These are phyloP conservation scores for Aeminium ludgeri DNA, from an alignment of 495 filamentous ascomycete species.

Conservation along the genomic window DNA sequence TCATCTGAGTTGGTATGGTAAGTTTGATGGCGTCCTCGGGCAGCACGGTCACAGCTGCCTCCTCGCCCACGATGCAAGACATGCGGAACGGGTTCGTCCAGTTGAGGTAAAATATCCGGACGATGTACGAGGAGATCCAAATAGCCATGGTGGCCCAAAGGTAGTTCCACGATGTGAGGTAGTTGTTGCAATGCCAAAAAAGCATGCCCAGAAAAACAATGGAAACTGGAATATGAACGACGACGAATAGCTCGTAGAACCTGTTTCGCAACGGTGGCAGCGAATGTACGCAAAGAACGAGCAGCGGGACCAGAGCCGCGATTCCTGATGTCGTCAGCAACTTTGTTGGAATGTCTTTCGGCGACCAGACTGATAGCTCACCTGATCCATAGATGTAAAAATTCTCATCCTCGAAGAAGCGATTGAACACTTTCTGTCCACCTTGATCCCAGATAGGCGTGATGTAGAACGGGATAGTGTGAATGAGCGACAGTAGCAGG, in stretches of 20 bases:
- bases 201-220: conserved; percentile 68
- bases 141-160: conserved; percentile 68
- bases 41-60: conserved; percentile 70
- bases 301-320: conserved; percentile 66
- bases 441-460: conserved; percentile 69
- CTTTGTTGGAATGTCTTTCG: no score
- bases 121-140: conserved; percentile 42
- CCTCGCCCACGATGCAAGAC: conserved; percentile 72
- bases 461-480: conserved; percentile 78
- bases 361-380: conserved; percentile 8
- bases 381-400: conserved; percentile 71
- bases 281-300: conserved; percentile 69
- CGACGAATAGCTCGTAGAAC: conserved; percentile 72
- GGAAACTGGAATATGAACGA: conserved; percentile 65
- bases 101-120: conserved; percentile 49
- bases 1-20: conserved; percentile 81
- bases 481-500: conserved; percentile 64
- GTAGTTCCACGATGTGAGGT: conserved; percentile 80
- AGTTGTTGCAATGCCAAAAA: conserved; percentile 94
- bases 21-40: conserved; percentile 85
- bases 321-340: conserved; percentile 31
- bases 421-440: conserved; percentile 46
- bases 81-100: conserved; percentile 68
- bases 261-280: conserved; percentile 45
- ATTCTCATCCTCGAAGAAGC: conserved; percentile 40